Conservation (phyloP, 1,139 yeast genomes). For the Suhomyces taliae region DNA sequence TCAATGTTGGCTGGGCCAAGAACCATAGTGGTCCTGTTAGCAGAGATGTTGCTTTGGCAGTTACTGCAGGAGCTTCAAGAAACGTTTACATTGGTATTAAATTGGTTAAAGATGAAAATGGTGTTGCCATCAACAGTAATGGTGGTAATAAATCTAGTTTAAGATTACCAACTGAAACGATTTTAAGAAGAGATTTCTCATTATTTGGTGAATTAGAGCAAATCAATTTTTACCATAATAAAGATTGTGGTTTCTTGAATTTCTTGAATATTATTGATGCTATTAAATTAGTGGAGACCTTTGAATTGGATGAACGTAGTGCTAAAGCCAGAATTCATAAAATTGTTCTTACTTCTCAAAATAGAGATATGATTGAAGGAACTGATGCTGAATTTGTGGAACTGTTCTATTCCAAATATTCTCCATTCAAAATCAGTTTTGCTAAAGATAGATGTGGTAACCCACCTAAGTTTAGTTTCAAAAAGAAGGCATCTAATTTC, state of each 20-base stretch:
- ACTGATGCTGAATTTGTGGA: slow-evolving; percentile 3
- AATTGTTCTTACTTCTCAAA: slow-evolving; percentile 2
- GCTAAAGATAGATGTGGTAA: slow-evolving; percentile 52
- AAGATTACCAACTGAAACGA: slow-evolving; percentile 29
- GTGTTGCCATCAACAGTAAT: slow-evolving; percentile 1
- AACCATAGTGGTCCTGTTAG: slow-evolving; percentile 43
- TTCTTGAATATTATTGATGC: slow-evolving; percentile 40
- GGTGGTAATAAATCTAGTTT: slow-evolving; percentile 1
- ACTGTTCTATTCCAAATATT: slow-evolving; percentile 17
- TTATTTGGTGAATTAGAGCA: slow-evolving; percentile 47
- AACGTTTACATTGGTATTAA: slow-evolving; percentile 47
- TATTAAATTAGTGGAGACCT: slow-evolving; percentile 17
- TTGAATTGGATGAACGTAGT: slow-evolving; percentile 11
- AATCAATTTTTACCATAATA: slow-evolving; percentile 46
- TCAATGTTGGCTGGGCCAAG: slow-evolving; percentile 50
- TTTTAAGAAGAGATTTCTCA: slow-evolving; percentile 37
- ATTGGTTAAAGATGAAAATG: slow-evolving; percentile 10
- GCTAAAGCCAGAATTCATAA: slow-evolving; percentile 12
- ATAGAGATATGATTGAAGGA: slow-evolving; percentile 4
- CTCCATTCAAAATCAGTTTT: slow-evolving; percentile 54
- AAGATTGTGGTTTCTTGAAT: slow-evolving; percentile 48
- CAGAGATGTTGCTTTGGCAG: slow-evolving; percentile 44
- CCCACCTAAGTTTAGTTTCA: slow-evolving; percentile 46
- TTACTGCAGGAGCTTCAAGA: slow-evolving; percentile 50
- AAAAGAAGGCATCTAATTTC: slow-evolving; percentile 25